phyloP scores from a whole-genome alignment of 2,329 filamentous ascomycete species.

The Didymella keratinophila region DNA sequence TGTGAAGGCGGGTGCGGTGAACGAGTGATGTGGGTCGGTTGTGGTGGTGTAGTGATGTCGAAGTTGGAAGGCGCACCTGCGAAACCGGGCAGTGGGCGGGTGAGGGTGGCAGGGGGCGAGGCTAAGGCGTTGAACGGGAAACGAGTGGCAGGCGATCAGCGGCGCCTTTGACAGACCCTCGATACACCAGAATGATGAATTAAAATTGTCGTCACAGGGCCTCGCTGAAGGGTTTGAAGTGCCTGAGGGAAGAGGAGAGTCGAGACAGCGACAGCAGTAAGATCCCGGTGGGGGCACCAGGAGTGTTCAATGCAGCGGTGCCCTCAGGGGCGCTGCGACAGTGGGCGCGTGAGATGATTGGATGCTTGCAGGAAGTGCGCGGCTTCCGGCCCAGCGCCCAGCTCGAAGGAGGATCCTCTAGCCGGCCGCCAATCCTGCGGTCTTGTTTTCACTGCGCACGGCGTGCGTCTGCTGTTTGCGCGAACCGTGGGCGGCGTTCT shows the following conservation, averaged over 20 bases:
- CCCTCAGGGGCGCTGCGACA: conserved; percentile 44
- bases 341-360: conserved; percentile 33
- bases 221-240: conserved; percentile 25
- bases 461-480: conserved; percentile 7
- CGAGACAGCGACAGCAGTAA: conserved; percentile 29
- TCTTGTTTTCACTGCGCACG: conserved; percentile 9
- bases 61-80: conserved; percentile 32
- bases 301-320: conserved; percentile 30
- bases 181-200: conserved; percentile 29
- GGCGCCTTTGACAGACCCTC: conserved; percentile 25
- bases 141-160: conserved; percentile 46
- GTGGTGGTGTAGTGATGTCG: conserved; percentile 27
- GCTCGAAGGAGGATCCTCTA: conserved; percentile 18
- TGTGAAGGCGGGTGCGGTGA: conserved; percentile 28
- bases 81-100: conserved; percentile 43
- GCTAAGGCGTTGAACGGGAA: conserved; percentile 32
- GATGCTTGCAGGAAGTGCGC: conserved; percentile 20
- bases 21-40: conserved; percentile 31
- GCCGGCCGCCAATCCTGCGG: conserved; percentile 11
- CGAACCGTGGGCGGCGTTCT: conserved; percentile 11
- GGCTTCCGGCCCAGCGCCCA: conserved; percentile 28
- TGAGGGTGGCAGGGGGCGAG: conserved; percentile 36
- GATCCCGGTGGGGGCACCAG: conserved; percentile 31
- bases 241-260: conserved; percentile 37
- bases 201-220: conserved; percentile 31